These are phyloP conservation scores for Coprinopsis marcescibilis DNA, from an alignment of 768 basidiomycete genomes.

Conservation along the genomic window DNA sequence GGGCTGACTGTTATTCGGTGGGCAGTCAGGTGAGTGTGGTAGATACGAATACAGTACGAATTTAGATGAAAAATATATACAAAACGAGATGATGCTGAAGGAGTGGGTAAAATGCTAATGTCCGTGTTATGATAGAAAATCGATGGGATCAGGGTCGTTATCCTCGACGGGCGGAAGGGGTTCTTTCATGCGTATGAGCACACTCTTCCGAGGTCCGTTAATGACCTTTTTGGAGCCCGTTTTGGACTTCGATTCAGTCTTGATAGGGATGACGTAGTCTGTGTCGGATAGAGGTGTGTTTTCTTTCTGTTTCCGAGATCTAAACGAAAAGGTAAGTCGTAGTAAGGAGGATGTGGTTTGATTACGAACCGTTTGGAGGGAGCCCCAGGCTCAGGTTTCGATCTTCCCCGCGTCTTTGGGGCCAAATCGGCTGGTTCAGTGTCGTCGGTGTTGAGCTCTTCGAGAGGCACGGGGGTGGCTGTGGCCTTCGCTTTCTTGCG, in stretches of 20 bases:
- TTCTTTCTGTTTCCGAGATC: neutral
- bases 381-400: too few relatives aligned
- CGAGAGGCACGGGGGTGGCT: neutral
- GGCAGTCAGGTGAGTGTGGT: too few relatives aligned
- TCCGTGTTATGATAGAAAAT: conserved; percentile 1
- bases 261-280: conserved; percentile 1
- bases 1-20: too few relatives aligned
- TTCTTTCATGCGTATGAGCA: neutral
- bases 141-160: neutral
- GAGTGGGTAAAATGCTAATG: neutral
- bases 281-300: neutral
- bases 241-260: neutral
- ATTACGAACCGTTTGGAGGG: conserved; percentile 1
- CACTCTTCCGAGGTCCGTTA: neutral
- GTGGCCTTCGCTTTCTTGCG: neutral
- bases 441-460: neutral
- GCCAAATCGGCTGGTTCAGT: neutral
- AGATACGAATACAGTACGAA: too few relatives aligned
- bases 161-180: conserved; percentile 3
- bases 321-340: too few relatives aligned
- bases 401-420: neutral
- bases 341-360: too few relatives aligned
- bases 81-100: neutral
- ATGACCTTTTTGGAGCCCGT: neutral
- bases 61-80: too few relatives aligned